A percentile compares a stretch with the other conserved stretches of the same genome.
These are phyloP conservation scores for Alternaria postmessia DNA, from an alignment of 2,329 filamentous ascomycete genomes.

Conservation along the genomic window DNA sequence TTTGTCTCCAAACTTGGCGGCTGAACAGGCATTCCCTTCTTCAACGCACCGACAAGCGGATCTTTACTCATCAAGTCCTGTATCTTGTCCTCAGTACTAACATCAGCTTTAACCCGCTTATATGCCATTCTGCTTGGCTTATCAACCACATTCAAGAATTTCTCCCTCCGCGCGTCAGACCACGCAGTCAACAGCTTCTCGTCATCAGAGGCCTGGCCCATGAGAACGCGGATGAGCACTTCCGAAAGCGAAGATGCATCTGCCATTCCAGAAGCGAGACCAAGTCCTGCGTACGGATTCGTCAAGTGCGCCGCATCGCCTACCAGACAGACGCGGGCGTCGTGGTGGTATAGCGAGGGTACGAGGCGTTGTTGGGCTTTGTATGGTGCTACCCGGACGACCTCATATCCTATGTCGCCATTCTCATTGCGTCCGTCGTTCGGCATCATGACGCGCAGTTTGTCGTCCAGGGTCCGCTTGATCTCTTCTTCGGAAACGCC, in stretches of 20 bases:
- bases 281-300: slow-evolving; percentile 50
- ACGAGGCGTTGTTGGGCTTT: slow-evolving; percentile 53
- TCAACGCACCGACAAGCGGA: slow-evolving; percentile 40
- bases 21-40: slow-evolving; percentile 42
- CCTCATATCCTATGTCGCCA: slow-evolving; percentile 33
- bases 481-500: slow-evolving; percentile 44
- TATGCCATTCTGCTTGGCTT: slow-evolving; percentile 42
- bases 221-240: slow-evolving; percentile 38
- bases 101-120: slow-evolving; percentile 33
- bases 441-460: slow-evolving; percentile 44
- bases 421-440: slow-evolving; percentile 25
- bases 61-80: slow-evolving; percentile 34
- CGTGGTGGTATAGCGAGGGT: slow-evolving; percentile 30
- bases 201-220: slow-evolving; percentile 18
- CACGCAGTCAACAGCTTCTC: slow-evolving; percentile 46
- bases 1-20: slow-evolving; percentile 39
- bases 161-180: slow-evolving; percentile 44
- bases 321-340: slow-evolving; percentile 42
- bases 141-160: slow-evolving; percentile 49
- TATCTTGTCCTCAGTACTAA: slow-evolving; percentile 38
- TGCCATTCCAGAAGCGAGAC: slow-evolving; percentile 47
- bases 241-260: slow-evolving; percentile 43
- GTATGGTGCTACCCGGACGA: slow-evolving; percentile 51
- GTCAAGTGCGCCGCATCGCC: slow-evolving; percentile 54
- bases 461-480: slow-evolving; percentile 33